Evolutionary conservation across 2,329 filamentous ascomycete genomes (phyloP), one percentile per base, ranked within the genome.

Genomic region (Lecanosticta acicola): DNA sequence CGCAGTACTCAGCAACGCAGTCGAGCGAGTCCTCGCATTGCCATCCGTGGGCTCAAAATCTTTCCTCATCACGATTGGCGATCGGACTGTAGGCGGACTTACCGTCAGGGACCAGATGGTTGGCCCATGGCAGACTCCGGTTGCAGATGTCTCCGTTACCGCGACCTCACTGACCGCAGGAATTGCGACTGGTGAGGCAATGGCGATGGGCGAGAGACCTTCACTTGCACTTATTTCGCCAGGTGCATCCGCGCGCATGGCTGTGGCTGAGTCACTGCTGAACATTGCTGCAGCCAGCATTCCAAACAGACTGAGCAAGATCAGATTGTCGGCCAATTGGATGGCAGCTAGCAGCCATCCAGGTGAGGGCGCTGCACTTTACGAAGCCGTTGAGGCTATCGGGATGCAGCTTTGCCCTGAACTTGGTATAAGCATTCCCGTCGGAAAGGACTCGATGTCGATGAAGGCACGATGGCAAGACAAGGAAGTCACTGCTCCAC

Each of bases 391-490:
- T 2, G 80, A 94, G 64, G 89, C 91, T 8, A 89, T 96, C 47
- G 90, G 90, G 39, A 84, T 95, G 80, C 85, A 94, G 39, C 75
- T 98, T 7, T 98, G 93, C 68, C 89, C 89, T 1, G 77, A 85
- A 58, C 76, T 97, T n/a, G 88, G 87, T 26, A 81, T 98, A 50
- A 88, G 85, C 46, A 97, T 98, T 49, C 93, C 93, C 3, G 93
- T 97, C 7, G 93, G 93, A 45, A 97, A 98, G 70, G 93, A 98
- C 67, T 97, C 91, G 0, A 95, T 94, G 68, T 96, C 90, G 2
- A 97, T 98, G 93, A 96, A 96, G 75, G 91, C 94, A 60, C 88
- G 88, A 45, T 97, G 93, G 93, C 85, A 81, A 62, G 70, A 77
- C 11, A 93, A 86, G 71, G 90, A 90, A 55, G 91, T 97, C 40